Evolutionary conservation across 352 stramenopile species (phyloP).

Genomic region (Thalassiosira sp.): DNA sequence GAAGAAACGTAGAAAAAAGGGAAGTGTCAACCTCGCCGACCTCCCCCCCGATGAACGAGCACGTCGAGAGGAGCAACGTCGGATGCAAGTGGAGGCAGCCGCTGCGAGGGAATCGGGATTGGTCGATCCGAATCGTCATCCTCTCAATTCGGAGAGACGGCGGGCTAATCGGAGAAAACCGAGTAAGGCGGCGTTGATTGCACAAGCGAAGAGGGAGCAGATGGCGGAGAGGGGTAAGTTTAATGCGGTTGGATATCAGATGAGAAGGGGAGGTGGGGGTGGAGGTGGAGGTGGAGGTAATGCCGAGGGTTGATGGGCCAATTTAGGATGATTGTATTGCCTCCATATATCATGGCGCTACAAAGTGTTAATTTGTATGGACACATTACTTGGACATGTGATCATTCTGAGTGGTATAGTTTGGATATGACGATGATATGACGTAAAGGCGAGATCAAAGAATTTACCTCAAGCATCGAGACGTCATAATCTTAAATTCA

Average conservation of each 20-base stretch:
- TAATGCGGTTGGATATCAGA: conserved; percentile 56
- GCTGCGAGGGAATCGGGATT: conserved; percentile 47
- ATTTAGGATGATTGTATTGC: too few species aligned
- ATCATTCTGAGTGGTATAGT: too few species aligned
- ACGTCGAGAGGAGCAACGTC: conserved; percentile 70
- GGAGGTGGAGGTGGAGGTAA: too few species aligned
- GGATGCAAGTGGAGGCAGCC: conserved; percentile 62
- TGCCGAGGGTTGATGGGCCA: too few species aligned
- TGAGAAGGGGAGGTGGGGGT: too few species aligned
- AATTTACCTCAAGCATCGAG: too few species aligned
- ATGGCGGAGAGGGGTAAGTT: conserved; percentile 31
- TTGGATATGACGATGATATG: too few species aligned
- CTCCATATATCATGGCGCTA: too few species aligned
- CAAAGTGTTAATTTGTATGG: too few species aligned
- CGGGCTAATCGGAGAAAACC: conserved; percentile 78
- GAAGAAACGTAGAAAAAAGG: conserved; percentile 44
- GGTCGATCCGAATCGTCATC: conserved; percentile 54
- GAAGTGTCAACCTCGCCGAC: conserved; percentile 30
- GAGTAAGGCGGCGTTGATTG: conserved; percentile 25
- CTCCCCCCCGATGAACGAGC: conserved; percentile 70
- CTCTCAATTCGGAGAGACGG: conserved; percentile 77
- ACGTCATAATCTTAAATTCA: too few species aligned
- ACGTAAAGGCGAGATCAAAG: too few species aligned
- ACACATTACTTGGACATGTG: too few species aligned
- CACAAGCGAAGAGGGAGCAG: conserved; percentile 27